Evolutionary conservation across 208 protist genomes (phyloP), one percentile per base, ranked within the genome.

Genomic region (Crithidia sp.): DNA sequence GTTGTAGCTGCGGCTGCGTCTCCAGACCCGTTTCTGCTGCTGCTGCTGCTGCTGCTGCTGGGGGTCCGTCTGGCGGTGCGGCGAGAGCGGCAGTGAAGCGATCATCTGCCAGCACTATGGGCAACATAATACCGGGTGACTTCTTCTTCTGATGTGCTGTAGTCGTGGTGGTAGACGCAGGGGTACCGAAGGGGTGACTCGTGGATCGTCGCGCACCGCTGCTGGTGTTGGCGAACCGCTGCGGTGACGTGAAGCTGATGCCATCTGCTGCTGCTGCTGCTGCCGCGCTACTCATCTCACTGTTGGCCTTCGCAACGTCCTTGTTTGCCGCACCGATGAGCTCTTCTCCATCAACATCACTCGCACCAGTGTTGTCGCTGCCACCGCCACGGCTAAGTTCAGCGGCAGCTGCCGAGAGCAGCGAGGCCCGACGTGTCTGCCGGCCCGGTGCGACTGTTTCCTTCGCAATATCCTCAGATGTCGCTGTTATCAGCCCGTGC

Each of bases 401-500:
- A 0, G 67, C 62, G n/a, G 74, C 58, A 7, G 55, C 54, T 44
- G 59, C 71, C 37, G 67, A 58, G 10, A 73, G 44, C 43, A 65
- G 12, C 36, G 61, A 58, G 5, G 39, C 43, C 37, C 28, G 45
- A n/a, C 37, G 68, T 49, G 44, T 41, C 49, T 64, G 68, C 52
- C 56, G 28, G 2, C 44, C 43, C 17, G 8, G n/a, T 4, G 65
- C 40, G 0, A 13, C 8, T 4, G 56, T 54, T 47, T 0, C n/a
- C 14, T 16, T 56, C n/a, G 41, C 44, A 37, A 2, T 44, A 19
- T 19, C 28, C 10, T 19, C 63, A 19, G 1, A 28, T 28, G 28
- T 28, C 28, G 28, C 28, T 39, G 17, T 52, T 4, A 14, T 43
- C 13, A 19, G 40, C 8, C 16, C 7, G 54, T 39, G 39, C 19